Base-by-base conservation (phyloP, 225 moss, liverwort and hornwort species). In the Polytrichum commune region DNA sequence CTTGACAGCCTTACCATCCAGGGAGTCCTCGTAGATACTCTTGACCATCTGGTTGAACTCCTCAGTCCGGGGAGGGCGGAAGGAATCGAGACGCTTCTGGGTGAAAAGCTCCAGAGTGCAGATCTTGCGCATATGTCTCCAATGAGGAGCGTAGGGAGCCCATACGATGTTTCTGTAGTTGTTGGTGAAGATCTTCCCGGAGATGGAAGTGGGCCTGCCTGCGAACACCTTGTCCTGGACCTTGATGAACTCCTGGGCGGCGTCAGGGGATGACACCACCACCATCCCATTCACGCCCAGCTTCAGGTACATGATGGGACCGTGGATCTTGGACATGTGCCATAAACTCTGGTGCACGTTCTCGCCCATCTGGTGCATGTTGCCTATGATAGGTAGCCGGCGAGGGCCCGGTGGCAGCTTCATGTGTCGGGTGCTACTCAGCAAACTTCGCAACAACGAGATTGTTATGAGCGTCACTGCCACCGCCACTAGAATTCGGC, bases 51-150 rank as follows among this genome's bases (percentile, higher is more conserved):
- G 57, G 20, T 0, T 16, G 13, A 79, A 72, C 60, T 84, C 84
- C 30, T 79, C 69, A 2, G 69, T 55, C 0, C 81, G 72, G 5
- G 63, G n/a, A 0, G 3, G 7, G 3, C 67, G 67, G 54, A 79
- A 86, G 0, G 77, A 77, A 53, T 79, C 82, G 7, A 82, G 67
- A 3, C 82, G 32, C 62, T 69, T 85, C 24, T 33, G 63, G 2
- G 83, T 75, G 79, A 89, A 85, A 6, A 89, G 87, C 80, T 89
- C 89, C 63, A 69, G 16, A 20, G 57, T 63, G 33, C 77, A 85
- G 33, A 87, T 76, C 67, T 80, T 91, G 6, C 87, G 69, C 80
- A 87, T 57, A 77, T 81, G 75, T 19, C 87, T 87, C 87, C 89
- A 91, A 35, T 70, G 65, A 1, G 67, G 16, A 0, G 77, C 79